Conservation (phyloP, 331 rosid genomes). For the Phaseolus coccineus region DNA sequence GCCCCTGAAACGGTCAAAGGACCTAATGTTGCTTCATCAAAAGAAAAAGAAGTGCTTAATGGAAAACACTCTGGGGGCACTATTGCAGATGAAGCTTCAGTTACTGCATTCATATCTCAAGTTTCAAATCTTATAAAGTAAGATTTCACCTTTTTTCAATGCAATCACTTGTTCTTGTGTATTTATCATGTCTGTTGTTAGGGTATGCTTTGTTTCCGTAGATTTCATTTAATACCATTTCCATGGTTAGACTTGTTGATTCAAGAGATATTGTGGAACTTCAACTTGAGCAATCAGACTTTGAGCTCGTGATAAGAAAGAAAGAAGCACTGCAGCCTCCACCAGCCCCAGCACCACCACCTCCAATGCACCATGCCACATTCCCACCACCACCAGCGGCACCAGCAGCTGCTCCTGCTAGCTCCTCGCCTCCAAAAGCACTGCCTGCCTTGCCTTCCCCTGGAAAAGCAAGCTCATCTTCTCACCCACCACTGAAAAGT, state of each 20-base stretch:
- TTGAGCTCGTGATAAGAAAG: conserved; percentile 78
- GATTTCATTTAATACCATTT: conserved; percentile 21
- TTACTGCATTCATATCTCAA: conserved; percentile 76
- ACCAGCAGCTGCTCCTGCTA: conserved; percentile 45
- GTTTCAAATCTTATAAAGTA: conserved; percentile 93
- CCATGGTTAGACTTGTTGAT: conserved; percentile 81
- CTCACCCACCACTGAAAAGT: conserved; percentile 76
- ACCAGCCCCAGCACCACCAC: conserved; percentile 44
- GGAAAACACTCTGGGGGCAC: conserved; percentile 43
- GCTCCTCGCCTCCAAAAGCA: conserved; percentile 56
- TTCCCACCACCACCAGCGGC: conserved; percentile 34
- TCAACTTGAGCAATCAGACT: conserved; percentile 77
- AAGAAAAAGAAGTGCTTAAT: conserved; percentile 28
- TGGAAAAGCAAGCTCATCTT: conserved; percentile 56
- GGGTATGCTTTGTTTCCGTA: too few relatives aligned
- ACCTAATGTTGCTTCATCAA: conserved; percentile 48
- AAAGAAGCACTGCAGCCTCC: conserved; percentile 80
- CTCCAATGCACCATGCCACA: conserved; percentile 39
- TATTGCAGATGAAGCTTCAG: conserved; percentile 50
- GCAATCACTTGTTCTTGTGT: background rate
- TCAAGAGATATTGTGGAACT: conserved; percentile 93
- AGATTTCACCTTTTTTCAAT: conserved; percentile 34
- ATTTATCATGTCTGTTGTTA: background rate
- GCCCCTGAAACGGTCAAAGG: conserved; percentile 53
- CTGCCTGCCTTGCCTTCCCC: conserved; percentile 65